phyloP scores from a whole-genome alignment of 805 yeast genomes.

The Scheffersomyces stipitis region DNA sequence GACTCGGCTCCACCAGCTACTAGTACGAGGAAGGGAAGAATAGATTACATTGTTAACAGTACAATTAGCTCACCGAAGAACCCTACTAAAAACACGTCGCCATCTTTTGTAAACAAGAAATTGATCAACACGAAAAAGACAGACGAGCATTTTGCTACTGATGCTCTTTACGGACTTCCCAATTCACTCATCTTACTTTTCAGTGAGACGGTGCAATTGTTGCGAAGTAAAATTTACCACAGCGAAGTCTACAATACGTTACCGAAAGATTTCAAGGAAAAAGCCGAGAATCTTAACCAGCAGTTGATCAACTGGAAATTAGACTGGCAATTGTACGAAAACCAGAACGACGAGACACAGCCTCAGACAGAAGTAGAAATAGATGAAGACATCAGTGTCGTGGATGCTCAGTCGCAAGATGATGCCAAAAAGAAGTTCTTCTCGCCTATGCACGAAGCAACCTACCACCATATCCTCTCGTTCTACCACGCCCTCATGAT shows the following conservation, averaged over 20 bases:
- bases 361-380: constrained; percentile 7
- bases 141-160: constrained; percentile 66
- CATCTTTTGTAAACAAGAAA: constrained; percentile 42
- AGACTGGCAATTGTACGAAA: constrained; percentile 64
- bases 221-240: constrained; percentile 60
- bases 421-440: constrained; percentile 33
- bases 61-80: constrained; percentile 1
- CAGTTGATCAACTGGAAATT: constrained; percentile 55
- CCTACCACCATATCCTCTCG: constrained; percentile 77
- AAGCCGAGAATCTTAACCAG: constrained; percentile 22
- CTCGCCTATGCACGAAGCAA: constrained; percentile 64
- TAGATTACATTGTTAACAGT: constrained; percentile 24
- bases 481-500: constrained; percentile 72
- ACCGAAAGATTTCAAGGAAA: constrained; percentile 35
- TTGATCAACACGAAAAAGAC: constrained; percentile 48
- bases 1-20: constrained; percentile 2
- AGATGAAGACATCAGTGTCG: constrained; percentile 9
- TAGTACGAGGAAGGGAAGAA: constrained; percentile 14
- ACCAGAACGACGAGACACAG: constrained; percentile 13
- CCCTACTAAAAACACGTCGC: constrained; percentile 24
- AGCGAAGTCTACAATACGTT: constrained; percentile 26
- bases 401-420: constrained; percentile 8
- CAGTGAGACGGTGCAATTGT: constrained; percentile 66
- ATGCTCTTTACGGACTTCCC: constrained; percentile 81
- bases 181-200: constrained; percentile 73